Percentiles rank a stretch among this genome's conserved stretches.
Evolutionary conservation across 2,329 filamentous ascomycete genomes (phyloP).

Genomic region (Lojkania enalia): DNA sequence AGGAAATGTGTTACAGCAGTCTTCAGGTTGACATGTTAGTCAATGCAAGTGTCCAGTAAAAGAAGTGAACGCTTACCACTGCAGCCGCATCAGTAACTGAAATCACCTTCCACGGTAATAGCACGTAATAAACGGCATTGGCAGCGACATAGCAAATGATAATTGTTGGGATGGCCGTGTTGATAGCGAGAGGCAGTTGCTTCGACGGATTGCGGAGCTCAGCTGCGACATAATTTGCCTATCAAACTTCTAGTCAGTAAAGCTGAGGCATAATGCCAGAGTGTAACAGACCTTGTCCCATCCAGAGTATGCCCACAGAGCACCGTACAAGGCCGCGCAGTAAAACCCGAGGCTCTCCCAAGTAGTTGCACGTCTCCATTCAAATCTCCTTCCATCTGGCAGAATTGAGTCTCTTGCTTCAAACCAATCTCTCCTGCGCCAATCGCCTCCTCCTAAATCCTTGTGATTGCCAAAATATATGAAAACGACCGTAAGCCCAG

Average conservation of each 20-base stretch:
- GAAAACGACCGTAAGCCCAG: slow-evolving; percentile 39
- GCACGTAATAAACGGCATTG: slow-evolving; percentile 65
- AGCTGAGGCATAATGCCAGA: not conserved
- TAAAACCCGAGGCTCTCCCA: slow-evolving; percentile 66
- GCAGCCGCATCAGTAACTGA: slow-evolving; percentile 65
- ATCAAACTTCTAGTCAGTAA: not conserved
- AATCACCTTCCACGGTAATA: slow-evolving; percentile 63
- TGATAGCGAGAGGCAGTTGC: slow-evolving; percentile 63
- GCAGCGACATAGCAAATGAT: slow-evolving; percentile 63
- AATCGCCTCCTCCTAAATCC: slow-evolving; percentile 39
- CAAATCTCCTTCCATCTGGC: slow-evolving; percentile 35
- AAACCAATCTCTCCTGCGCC: slow-evolving; percentile 41
- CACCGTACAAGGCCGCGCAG: slow-evolving; percentile 57
- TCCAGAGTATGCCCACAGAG: slow-evolving; percentile 41
- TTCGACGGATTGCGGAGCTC: slow-evolving; percentile 38
- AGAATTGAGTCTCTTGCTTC: slow-evolving; percentile 29
- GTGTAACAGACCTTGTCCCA: slow-evolving; percentile 39
- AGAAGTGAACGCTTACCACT: slow-evolving; percentile 52
- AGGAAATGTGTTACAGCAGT: slow-evolving; percentile 53
- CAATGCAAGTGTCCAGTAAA: not conserved
- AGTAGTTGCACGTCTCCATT: slow-evolving; percentile 46
- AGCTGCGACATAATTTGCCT: slow-evolving; percentile 46
- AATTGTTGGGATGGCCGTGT: slow-evolving; percentile 64
- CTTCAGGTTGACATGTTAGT: slow-evolving; percentile 10
- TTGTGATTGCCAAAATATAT: slow-evolving; percentile 29